phyloP scores from a whole-genome alignment of 352 stramenopile genomes.

The Globisporangium nunn region DNA sequence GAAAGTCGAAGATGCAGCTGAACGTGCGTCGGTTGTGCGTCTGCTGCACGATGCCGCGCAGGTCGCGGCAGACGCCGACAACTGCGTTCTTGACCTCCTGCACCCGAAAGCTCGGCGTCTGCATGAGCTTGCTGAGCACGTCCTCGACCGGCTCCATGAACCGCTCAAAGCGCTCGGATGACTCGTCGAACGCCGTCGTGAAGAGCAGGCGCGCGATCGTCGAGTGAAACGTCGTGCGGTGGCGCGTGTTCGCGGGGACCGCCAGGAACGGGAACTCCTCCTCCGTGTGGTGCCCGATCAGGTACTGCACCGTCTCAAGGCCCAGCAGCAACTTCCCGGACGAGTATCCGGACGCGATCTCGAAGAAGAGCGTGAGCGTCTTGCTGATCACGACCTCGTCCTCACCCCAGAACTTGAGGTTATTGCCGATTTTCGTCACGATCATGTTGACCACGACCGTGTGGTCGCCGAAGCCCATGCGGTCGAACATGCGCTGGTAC shows the following conservation, averaged over 20 bases:
- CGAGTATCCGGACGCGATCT: constrained; percentile 96
- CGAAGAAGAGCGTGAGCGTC: constrained; percentile 95
- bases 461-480: constrained; percentile 95
- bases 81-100: constrained; percentile 85
- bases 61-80: constrained; percentile 95
- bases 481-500: constrained; percentile 97
- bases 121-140: constrained; percentile 74
- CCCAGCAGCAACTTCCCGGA: constrained; percentile 96
- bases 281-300: constrained; percentile 94
- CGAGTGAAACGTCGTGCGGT: constrained; percentile 97
- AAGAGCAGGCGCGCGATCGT: constrained; percentile 96
- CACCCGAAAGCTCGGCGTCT: constrained; percentile 66
- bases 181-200: constrained; percentile 92
- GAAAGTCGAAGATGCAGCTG: constrained; percentile 95
- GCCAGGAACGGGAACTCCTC: constrained; percentile 97
- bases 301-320: constrained; percentile 95
- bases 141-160: constrained; percentile 94
- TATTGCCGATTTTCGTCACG: constrained; percentile 98
- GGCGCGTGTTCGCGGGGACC: constrained; percentile 89
- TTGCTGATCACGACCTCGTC: constrained; percentile 94
- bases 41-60: constrained; percentile 94
- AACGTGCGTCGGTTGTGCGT: constrained; percentile 96
- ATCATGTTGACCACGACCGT: constrained; percentile 97
- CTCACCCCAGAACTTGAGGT: constrained; percentile 98
- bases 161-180: constrained; percentile 91